Conservation (phyloP, 176 grass and related monocot genomes). For the Paspalum notatum region DNA sequence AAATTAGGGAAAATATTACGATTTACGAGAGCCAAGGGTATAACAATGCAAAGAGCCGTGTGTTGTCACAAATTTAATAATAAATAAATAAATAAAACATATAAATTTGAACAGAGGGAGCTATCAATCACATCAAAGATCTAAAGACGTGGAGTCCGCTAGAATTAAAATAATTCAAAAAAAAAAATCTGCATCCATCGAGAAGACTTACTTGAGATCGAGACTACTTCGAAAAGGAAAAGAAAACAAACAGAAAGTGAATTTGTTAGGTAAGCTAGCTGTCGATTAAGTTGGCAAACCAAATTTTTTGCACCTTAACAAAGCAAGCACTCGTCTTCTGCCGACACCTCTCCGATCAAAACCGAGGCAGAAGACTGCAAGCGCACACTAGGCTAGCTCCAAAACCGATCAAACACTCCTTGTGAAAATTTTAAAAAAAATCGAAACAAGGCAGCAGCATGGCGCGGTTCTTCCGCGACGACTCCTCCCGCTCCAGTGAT, state of each 20-base stretch:
- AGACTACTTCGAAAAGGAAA: not conserved
- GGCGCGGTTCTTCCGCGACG: conserved; percentile 46
- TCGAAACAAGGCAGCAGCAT: conserved; percentile 12
- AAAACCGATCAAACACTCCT: not conserved
- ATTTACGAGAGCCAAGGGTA: no score
- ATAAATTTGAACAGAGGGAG: no score
- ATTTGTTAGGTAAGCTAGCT: conserved; percentile 7
- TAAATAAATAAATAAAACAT: no score
- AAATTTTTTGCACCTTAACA: not conserved
- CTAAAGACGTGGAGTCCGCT: no score
- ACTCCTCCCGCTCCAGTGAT: conserved; percentile 1
- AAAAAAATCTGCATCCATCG: no score
- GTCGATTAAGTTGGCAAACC: conserved; percentile 18
- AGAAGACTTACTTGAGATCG: no score
- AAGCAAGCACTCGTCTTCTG: not conserved
- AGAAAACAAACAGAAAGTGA: not conserved
- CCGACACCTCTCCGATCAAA: not conserved
- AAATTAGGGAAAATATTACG: no score
- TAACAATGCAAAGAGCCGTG: no score
- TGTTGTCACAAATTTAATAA: no score
- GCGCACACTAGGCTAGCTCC: not conserved
- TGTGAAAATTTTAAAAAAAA: not conserved
- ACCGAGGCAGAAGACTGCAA: not conserved
- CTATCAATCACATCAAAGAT: no score
- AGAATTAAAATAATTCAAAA: no score